A percentile compares a stretch with the other conserved stretches of the same genome.
phyloP scores from a whole-genome alignment of 192 early-diverging fungal genomes.

The Gigaspora rosea region DNA sequence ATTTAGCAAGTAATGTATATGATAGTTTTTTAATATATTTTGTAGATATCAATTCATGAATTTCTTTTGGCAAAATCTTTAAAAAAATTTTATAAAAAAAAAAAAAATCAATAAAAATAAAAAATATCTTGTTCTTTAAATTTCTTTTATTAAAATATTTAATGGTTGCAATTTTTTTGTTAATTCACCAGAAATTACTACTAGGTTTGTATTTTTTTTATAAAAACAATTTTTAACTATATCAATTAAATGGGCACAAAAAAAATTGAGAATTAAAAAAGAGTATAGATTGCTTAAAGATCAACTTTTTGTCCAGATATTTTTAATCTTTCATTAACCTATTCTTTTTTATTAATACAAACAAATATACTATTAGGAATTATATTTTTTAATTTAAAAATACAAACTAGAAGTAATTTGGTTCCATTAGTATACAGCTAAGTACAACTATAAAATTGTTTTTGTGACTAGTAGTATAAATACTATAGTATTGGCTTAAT shows the following conservation, averaged over 20 bases:
- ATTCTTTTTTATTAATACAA: neutral
- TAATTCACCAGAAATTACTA: constrained; percentile 6
- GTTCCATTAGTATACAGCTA: neutral
- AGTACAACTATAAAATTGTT: neutral
- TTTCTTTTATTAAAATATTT: neutral
- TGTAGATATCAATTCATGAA: neutral
- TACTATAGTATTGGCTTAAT: neutral
- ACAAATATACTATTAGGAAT: neutral
- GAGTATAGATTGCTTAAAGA: neutral
- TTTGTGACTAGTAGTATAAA: constrained; percentile 13
- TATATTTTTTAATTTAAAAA: constrained; percentile 28
- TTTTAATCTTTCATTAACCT: constrained; percentile 7
- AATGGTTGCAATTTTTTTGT: constrained; percentile 1
- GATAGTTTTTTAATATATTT: too few species aligned
- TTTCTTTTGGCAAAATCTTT: neutral
- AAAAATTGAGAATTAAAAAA: neutral
- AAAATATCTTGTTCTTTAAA: constrained; percentile 6
- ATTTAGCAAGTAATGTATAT: neutral
- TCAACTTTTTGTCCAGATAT: neutral
- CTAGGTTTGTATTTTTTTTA: constrained; percentile 10
- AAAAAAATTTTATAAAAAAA: neutral
- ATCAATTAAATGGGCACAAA: constrained; percentile 1
- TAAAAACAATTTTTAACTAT: constrained; percentile 5
- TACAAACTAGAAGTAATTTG: constrained; percentile 3
- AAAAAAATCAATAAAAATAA: neutral